Conservation (phyloP, 352 stramenopile species). For the Phytophthora sp. region DNA sequence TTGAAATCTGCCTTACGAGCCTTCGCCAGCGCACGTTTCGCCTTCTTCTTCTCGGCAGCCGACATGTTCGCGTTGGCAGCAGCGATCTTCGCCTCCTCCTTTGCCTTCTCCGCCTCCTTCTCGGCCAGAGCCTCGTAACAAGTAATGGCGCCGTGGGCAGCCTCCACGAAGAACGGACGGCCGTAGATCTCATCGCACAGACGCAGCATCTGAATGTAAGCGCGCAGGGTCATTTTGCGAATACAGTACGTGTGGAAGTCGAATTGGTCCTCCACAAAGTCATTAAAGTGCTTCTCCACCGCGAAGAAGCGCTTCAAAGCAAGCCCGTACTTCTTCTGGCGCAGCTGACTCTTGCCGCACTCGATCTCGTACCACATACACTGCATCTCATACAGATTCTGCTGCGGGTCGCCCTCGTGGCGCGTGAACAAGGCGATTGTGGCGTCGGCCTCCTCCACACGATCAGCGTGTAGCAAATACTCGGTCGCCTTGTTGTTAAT, state of each 20-base stretch:
- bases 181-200: conserved; percentile 94
- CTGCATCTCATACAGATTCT: conserved; percentile 99
- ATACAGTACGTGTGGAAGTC: conserved; percentile 99
- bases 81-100: conserved; percentile 35
- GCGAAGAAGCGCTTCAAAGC: conserved; percentile 95
- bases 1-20: conserved; percentile 91
- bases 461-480: conserved; percentile 95
- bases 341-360: conserved; percentile 64
- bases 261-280: conserved; percentile 98
- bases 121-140: conserved; percentile 91
- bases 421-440: conserved; percentile 97
- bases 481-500: conserved; percentile 99
- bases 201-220: conserved; percentile 95
- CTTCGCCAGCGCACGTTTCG: conserved; percentile 88
- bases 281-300: conserved; percentile 97
- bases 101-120: conserved; percentile 50
- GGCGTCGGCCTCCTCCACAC: conserved; percentile 92
- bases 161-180: conserved; percentile 89
- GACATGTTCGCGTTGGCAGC: conserved; percentile 87
- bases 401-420: conserved; percentile 96
- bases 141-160: conserved; percentile 88
- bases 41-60: conserved; percentile 93
- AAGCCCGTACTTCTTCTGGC: conserved; percentile 73
- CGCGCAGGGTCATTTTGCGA: conserved; percentile 96
- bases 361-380: conserved; percentile 99